Percentiles rank a stretch among this genome's conserved stretches.
phyloP scores from a whole-genome alignment of 2,329 filamentous ascomycete genomes.

The Botrytis medusae region DNA sequence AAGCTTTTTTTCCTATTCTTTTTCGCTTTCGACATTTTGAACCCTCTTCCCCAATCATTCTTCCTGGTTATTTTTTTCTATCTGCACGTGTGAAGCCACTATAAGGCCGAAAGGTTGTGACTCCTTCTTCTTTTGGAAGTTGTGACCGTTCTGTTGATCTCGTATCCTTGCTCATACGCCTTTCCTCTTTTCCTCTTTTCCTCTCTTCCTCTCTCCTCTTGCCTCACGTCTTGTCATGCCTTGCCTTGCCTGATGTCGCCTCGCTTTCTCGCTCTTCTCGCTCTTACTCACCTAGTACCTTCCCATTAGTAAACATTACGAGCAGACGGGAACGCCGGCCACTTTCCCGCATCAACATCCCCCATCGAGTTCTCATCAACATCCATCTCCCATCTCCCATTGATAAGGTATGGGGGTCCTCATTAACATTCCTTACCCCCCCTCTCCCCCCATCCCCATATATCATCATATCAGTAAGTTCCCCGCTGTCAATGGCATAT shows the following conservation, averaged over 20 bases:
- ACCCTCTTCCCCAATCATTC: background rate
- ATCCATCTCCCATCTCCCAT: background rate
- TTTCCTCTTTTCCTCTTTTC: background rate
- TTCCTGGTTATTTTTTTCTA: background rate
- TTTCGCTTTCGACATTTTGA: background rate
- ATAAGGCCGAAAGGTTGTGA: conserved; percentile 1
- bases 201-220: background rate
- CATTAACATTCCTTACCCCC: background rate
- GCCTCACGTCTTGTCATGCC: background rate
- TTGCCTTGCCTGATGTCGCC: background rate
- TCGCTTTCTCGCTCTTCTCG: background rate
- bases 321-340: background rate
- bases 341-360: background rate
- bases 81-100: conserved; percentile 10
- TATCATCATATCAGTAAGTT: background rate
- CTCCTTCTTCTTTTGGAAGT: conserved; percentile 9
- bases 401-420: background rate
- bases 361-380: background rate
- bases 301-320: background rate
- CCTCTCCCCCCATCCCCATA: background rate
- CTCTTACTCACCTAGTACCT: background rate
- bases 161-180: background rate
- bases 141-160: conserved; percentile 3
- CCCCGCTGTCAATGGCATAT: background rate
- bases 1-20: background rate